Evolutionary conservation across 192 early-diverging fungal genomes (phyloP), one percentile per base, ranked within the genome.

Genomic region (Haplosporangium gracile): DNA sequence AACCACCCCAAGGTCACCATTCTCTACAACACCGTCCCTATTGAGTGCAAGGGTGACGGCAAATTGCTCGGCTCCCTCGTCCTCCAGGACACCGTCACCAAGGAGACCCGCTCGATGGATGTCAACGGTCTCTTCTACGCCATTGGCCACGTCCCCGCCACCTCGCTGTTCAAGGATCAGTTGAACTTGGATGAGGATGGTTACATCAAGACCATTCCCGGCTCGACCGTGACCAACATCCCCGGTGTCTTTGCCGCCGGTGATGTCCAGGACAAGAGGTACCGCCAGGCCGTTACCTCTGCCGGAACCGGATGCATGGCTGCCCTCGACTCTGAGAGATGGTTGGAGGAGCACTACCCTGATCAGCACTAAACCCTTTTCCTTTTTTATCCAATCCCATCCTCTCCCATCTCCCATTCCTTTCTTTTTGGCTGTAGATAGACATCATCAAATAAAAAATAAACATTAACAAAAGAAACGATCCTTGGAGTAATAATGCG

Each of bases 261-360:
- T 82, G 99, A 99, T 93, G 98, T 99, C 74, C 96, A 98, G 85
- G 99, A 99, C 88, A 95, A 95, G 89, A 94, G 88, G 34, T 99
- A 99, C 91, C 96, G 98, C 82, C 98, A 99, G 89, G 99, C 99
- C 24, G 93, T 99, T 77, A 99, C 98, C 40, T 96, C 96, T 72
- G 98, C 98, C 51, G 97, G 98, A 49, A 95, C 95, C 45, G 98
- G 98, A 69, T 99, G 98, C 91, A 98, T 98, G 97, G 97, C 98
- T 38, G 98, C 97, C 13, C 89, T 99, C 34, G 98, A 99, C 88
- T 95, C 95, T 88, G 98, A 99, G 90, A 93, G 98, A 88, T 99
- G 94, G 93, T 91, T 99, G 78, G 96, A 95, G 89, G 96, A 95
- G 76, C 92, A 94, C 55, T 88, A 74, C 84, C 84, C 84, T 70